Conservation (phyloP, 2,329 filamentous ascomycete species). For the Colletotrichum sp. region DNA sequence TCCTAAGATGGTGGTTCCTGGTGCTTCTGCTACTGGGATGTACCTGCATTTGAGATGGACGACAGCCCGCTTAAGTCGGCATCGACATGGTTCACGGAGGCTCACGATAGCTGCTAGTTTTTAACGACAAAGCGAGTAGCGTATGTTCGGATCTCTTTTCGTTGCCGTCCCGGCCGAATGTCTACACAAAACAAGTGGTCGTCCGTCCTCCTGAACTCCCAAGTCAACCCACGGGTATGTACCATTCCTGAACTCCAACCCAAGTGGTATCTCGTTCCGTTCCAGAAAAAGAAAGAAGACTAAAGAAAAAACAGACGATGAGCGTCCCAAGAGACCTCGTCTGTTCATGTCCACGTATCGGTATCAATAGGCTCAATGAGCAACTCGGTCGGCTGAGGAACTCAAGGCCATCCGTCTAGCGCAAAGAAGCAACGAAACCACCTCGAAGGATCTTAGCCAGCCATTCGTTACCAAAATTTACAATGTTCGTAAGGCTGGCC, state of each 20-base stretch:
- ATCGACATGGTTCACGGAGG: not conserved
- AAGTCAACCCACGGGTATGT: not conserved
- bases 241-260: not conserved
- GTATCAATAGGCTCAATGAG: not conserved
- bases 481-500: not conserved
- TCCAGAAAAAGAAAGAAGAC: not conserved
- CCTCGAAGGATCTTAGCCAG: not conserved
- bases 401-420: not conserved
- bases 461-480: not conserved
- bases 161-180: not conserved
- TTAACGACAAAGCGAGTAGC: not conserved
- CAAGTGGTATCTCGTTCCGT: not conserved
- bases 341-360: not conserved
- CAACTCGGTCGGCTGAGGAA: not conserved
- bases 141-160: not conserved
- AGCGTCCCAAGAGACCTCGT: not conserved
- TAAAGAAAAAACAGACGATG: not conserved
- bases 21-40: not conserved
- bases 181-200: not conserved
- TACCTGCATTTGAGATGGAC: not conserved
- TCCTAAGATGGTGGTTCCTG: not conserved
- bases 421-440: not conserved
- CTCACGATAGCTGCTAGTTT: not conserved
- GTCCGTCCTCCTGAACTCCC: not conserved
- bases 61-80: not conserved